A percentile compares a stretch with the other conserved stretches of the same genome.
Evolutionary conservation across 2,329 filamentous ascomycete genomes (phyloP).

Genomic region (Colletotrichum filicis): DNA sequence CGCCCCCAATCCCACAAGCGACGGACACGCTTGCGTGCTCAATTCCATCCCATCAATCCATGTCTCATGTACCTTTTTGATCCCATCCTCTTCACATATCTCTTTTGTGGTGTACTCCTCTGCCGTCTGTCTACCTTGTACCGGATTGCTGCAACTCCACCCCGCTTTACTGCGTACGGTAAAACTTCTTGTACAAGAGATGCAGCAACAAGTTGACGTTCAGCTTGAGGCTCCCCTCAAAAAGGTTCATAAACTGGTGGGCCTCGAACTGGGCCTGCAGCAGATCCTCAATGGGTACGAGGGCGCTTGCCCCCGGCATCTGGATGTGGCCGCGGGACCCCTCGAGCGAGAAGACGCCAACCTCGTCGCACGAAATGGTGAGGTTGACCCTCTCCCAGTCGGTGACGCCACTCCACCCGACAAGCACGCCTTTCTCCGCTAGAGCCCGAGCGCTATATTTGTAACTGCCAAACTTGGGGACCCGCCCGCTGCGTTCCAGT

Average conservation of each 20-base stretch:
- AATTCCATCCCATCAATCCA: conserved; percentile 25
- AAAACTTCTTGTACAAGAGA: conserved; percentile 99
- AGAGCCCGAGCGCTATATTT: conserved; percentile 94
- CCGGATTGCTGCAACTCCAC: not conserved
- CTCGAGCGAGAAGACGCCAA: conserved; percentile 93
- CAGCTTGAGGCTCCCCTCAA: conserved; percentile 84
- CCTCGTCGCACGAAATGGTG: conserved; percentile 93
- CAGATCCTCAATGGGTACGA: conserved; percentile 91
- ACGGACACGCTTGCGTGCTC: conserved; percentile 14
- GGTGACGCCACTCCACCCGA: conserved; percentile 87
- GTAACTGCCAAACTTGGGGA: conserved; percentile 95
- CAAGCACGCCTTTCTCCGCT: conserved; percentile 91
- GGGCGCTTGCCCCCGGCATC: conserved; percentile 90
- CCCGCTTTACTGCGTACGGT: conserved; percentile 70
- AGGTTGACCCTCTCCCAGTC: conserved; percentile 95
- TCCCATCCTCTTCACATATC: not conserved
- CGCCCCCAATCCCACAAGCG: conserved; percentile 15
- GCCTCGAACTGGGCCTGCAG: conserved; percentile 98
- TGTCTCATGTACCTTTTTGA: conserved; percentile 18
- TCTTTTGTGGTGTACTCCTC: not conserved
- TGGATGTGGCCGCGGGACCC: conserved; percentile 93
- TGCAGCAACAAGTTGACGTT: conserved; percentile 98
- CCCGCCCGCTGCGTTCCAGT: conserved; percentile 88
- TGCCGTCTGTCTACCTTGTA: not conserved
- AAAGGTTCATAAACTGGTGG: conserved; percentile 94